Evolutionary conservation across 495 filamentous ascomycete genomes (phyloP).

Genomic region (Aspergillus diversus): DNA sequence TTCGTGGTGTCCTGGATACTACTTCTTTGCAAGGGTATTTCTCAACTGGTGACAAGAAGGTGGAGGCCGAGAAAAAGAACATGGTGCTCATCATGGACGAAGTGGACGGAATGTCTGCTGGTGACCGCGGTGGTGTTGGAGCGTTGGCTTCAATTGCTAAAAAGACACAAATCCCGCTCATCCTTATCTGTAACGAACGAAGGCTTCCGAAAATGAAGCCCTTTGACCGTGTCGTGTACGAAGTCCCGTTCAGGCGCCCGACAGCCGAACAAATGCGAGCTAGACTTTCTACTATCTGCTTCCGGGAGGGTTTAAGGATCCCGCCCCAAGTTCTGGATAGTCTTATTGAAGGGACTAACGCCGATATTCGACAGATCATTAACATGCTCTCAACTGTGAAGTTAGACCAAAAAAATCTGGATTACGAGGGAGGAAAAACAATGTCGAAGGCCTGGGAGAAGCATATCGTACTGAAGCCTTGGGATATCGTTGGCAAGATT

Average conservation of each 20-base stretch:
- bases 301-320: slow-evolving; percentile 85
- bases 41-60: slow-evolving; percentile 77
- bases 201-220: slow-evolving; percentile 95
- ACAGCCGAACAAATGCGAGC: slow-evolving; percentile 87
- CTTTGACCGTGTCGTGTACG: slow-evolving; percentile 81
- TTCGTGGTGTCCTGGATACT: slow-evolving; percentile 88
- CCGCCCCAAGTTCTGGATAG: slow-evolving; percentile 87
- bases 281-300: slow-evolving; percentile 91
- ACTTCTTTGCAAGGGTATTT: slow-evolving; percentile 92
- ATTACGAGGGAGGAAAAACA: slow-evolving; percentile 79
- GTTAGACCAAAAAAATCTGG: slow-evolving; percentile 76
- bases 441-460: slow-evolving; percentile 99
- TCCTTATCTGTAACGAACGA: slow-evolving; percentile 97
- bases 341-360: slow-evolving; percentile 89
- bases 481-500: slow-evolving; percentile 95
- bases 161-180: slow-evolving; percentile 92
- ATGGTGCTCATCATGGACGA: slow-evolving; percentile 98
- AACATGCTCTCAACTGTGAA: slow-evolving; percentile 98
- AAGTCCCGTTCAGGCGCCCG: slow-evolving; percentile 85
- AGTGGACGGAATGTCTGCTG: slow-evolving; percentile 98
- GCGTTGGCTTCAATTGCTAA: slow-evolving; percentile 92
- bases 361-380: slow-evolving; percentile 96
- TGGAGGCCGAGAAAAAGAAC: slow-evolving; percentile 83
- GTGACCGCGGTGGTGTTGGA: slow-evolving; percentile 93
- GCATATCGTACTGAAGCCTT: slow-evolving; percentile 91